Conservation (phyloP, 148 eudicot genomes). For the Hydrangea macrophylla region DNA sequence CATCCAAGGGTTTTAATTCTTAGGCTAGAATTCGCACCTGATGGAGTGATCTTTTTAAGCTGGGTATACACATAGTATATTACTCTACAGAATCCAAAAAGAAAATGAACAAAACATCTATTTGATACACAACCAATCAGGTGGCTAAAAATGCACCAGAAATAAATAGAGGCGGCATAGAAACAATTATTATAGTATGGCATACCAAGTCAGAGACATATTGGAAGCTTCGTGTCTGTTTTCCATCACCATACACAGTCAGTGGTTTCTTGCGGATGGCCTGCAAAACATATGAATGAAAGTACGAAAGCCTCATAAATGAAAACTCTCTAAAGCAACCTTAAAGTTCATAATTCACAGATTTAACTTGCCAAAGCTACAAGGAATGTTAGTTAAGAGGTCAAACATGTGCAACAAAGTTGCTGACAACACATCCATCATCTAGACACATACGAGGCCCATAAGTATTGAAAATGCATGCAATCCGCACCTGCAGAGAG, state of each 20-base stretch:
- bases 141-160: background rate
- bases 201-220: constrained; percentile 89
- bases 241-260: constrained; percentile 89
- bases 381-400: constrained; percentile 2
- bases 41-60: background rate
- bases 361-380: background rate
- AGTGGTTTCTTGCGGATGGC: constrained; percentile 84
- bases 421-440: constrained; percentile 92
- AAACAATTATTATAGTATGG: background rate
- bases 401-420: constrained; percentile 82
- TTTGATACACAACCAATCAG: background rate
- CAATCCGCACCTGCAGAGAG: constrained; percentile 70
- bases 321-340: background rate
- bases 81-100: background rate
- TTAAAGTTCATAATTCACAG: background rate
- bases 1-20: background rate
- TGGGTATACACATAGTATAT: background rate
- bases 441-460: constrained; percentile 90
- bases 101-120: background rate
- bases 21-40: background rate
- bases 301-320: background rate
- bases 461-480: constrained; percentile 80
- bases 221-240: constrained; percentile 89
- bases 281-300: constrained; percentile 33
- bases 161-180: background rate